Conservation (phyloP, 257 asterid species). For the Jacaranda copaia region DNA sequence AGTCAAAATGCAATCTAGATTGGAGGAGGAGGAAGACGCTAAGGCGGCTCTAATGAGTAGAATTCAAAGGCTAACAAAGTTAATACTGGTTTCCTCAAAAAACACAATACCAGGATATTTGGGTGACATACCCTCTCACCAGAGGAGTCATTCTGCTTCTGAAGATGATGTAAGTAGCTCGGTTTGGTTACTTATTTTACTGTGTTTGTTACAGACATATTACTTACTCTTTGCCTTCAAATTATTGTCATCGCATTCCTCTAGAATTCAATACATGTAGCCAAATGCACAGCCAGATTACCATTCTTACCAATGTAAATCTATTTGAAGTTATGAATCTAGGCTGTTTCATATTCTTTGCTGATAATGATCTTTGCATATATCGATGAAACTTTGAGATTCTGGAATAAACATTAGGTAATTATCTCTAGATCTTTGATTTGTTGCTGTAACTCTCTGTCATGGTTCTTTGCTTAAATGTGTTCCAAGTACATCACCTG, state of each 20-base stretch:
- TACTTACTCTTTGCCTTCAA: constrained; percentile 16
- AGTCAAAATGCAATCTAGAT: constrained; percentile 95
- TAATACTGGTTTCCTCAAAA: constrained; percentile 96
- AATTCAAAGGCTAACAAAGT: constrained; percentile 95
- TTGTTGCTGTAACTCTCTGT: constrained; percentile 23
- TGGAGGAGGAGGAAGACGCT: constrained; percentile 99
- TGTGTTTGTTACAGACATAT: constrained; percentile 5
- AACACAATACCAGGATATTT: constrained; percentile 68
- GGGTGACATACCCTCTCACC: constrained; percentile 66
- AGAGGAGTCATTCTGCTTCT: constrained; percentile 65
- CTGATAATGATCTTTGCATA: constrained; percentile 3
- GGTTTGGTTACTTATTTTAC: constrained; percentile 20
- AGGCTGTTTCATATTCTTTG: constrained; percentile 16
- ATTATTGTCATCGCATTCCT: neutral
- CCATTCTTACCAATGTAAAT: neutral
- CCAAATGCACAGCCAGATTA: constrained; percentile 1
- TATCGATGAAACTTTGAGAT: constrained; percentile 17
- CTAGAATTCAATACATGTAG: neutral
- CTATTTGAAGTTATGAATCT: constrained; percentile 18
- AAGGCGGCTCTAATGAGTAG: constrained; percentile 98
- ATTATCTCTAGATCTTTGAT: constrained; percentile 29
- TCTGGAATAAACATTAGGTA: constrained; percentile 24
- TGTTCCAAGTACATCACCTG: constrained; percentile 26
- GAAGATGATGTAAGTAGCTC: constrained; percentile 78
- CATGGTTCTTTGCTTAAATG: constrained; percentile 23